phyloP scores from a whole-genome alignment of 176 grass and related monocot species.

The Triticum turgidum region DNA sequence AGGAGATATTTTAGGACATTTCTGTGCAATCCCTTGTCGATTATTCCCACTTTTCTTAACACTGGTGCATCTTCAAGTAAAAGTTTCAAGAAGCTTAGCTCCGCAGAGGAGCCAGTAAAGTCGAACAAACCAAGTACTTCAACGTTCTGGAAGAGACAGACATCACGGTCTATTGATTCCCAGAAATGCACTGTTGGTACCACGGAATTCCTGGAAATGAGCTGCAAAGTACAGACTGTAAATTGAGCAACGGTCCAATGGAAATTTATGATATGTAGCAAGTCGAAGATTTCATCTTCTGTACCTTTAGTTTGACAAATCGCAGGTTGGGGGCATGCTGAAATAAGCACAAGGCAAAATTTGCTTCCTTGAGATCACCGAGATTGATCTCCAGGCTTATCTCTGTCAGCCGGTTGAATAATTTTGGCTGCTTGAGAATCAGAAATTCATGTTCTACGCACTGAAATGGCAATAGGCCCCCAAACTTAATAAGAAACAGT shows the following conservation, averaged over 20 bases:
- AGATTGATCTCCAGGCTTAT: slow-evolving; percentile 28
- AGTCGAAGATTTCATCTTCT: slow-evolving; percentile 7
- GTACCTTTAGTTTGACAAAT: slow-evolving; percentile 34
- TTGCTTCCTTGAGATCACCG: slow-evolving; percentile 22
- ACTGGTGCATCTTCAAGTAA: slow-evolving; percentile 21
- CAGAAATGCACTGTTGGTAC: neutral
- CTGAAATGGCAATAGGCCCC: slow-evolving; percentile 27
- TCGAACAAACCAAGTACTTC: neutral
- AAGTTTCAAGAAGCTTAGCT: slow-evolving; percentile 29
- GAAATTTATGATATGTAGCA: slow-evolving; percentile 14
- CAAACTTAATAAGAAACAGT: neutral
- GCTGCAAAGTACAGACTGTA: slow-evolving; percentile 11
- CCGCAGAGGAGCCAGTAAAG: slow-evolving; percentile 15
- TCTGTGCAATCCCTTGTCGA: slow-evolving; percentile 7
- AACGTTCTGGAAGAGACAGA: slow-evolving; percentile 31
- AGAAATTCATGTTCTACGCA: slow-evolving; percentile 5
- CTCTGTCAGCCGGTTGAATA: slow-evolving; percentile 36
- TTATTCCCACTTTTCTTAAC: neutral
- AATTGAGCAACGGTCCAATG: neutral
- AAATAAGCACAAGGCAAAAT: slow-evolving; percentile 39
- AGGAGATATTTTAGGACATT: slow-evolving; percentile 22
- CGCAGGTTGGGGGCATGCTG: slow-evolving; percentile 44
- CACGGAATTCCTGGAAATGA: neutral
- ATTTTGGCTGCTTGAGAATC: neutral
- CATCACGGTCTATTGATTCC: slow-evolving; percentile 7